These are phyloP conservation scores for Keqinozyma sinolaborantium DNA, from an alignment of 1,139 yeast genomes.

Conservation along the genomic window DNA sequence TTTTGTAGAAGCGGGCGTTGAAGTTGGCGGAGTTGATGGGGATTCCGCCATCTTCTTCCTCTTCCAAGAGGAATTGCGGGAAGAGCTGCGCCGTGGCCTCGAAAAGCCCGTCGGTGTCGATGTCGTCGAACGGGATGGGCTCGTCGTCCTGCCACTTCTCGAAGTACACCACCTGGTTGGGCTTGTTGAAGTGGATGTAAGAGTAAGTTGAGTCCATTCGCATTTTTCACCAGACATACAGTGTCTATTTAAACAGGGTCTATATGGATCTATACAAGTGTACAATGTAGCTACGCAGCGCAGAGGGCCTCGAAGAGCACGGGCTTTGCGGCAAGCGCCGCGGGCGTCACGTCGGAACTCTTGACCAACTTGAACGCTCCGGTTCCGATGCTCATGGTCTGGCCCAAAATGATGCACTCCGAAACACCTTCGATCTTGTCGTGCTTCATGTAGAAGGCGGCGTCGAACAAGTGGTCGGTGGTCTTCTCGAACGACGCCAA, in stretches of 20 bases:
- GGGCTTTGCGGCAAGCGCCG: constrained; percentile 47
- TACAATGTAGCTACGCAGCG: too few relatives aligned
- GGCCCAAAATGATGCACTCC: constrained; percentile 96
- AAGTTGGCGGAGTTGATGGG: constrained; percentile 35
- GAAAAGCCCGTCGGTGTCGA: constrained; percentile 34
- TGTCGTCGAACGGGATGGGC: constrained; percentile 39
- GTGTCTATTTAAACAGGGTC: neutral
- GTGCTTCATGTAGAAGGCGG: constrained; percentile 95
- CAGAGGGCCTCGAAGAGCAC: constrained; percentile 53
- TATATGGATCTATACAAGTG: neutral
- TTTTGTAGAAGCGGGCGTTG: constrained; percentile 38
- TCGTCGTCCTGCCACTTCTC: constrained; percentile 41
- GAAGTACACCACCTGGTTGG: constrained; percentile 39
- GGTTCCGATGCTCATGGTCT: constrained; percentile 96
- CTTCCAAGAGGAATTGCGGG: constrained; percentile 36
- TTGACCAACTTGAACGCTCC: constrained; percentile 89
- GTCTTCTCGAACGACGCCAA: constrained; percentile 98
- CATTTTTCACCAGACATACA: constrained; percentile 3
- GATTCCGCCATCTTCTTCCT: constrained; percentile 40
- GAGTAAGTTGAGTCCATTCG: constrained; percentile 16
- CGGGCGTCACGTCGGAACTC: constrained; percentile 43
- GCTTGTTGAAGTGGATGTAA: constrained; percentile 34
- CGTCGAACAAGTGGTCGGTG: constrained; percentile 96
- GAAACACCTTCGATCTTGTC: constrained; percentile 97
- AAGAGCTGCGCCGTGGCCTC: constrained; percentile 36